These are phyloP conservation scores for Mucuna pruriens DNA, from an alignment of 306 rosid genomes.

Conservation along the genomic window DNA sequence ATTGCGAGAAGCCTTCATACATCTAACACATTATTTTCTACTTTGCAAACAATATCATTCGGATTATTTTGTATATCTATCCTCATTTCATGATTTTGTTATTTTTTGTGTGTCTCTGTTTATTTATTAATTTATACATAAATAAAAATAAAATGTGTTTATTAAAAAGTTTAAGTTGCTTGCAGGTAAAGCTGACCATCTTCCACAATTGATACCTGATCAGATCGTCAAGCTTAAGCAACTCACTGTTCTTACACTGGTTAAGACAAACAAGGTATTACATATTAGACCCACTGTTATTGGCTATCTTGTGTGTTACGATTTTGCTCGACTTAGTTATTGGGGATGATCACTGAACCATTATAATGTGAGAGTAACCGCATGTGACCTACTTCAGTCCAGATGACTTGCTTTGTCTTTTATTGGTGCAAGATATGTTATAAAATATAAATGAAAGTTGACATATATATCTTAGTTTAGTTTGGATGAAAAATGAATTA, in stretches of 20 bases:
- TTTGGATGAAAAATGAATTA: not conserved
- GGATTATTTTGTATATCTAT: not conserved
- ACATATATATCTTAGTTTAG: not conserved
- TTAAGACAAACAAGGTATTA: slow-evolving; percentile 84
- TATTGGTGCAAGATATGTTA: not conserved
- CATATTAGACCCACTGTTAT: not conserved
- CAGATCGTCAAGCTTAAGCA: slow-evolving; percentile 91
- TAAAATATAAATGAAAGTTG: not conserved
- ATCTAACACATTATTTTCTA: not conserved
- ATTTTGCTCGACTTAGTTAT: not conserved
- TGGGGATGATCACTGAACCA: not conserved
- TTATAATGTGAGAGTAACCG: not conserved
- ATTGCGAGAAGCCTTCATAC: not conserved
- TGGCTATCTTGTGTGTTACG: not conserved
- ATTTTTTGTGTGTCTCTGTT: not conserved
- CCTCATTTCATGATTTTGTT: not conserved
- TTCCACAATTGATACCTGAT: slow-evolving; percentile 73
- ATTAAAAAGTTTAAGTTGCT: slow-evolving; percentile 6
- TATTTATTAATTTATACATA: no score
- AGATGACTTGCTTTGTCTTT: not conserved
- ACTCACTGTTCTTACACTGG: slow-evolving; percentile 94
- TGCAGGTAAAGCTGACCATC: slow-evolving; percentile 68
- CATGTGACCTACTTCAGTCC: not conserved
- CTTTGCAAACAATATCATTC: not conserved
- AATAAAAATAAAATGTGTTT: not conserved